These are phyloP conservation scores for Calonectria henricotiae DNA, from an alignment of 2,329 filamentous ascomycete genomes.

Conservation along the genomic window DNA sequence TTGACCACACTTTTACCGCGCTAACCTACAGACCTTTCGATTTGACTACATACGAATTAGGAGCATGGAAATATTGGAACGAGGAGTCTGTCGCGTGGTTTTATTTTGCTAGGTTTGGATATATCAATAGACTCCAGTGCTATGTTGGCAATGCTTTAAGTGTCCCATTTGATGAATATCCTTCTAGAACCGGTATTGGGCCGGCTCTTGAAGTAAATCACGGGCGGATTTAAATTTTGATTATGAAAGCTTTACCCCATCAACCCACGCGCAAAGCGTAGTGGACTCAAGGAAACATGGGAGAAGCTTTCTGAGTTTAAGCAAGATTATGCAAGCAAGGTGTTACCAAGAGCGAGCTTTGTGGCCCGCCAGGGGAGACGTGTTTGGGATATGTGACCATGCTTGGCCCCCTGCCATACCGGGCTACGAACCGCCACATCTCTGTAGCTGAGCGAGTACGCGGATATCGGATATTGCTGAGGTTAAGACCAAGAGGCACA, in stretches of 20 bases:
- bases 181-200: not conserved
- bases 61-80: no score
- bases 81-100: not conserved
- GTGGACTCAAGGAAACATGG: conserved; percentile 5
- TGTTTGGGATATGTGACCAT: conserved; percentile 13
- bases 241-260: conserved; percentile 4
- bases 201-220: conserved; percentile 2
- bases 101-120: not conserved
- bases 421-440: conserved; percentile 27
- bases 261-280: conserved; percentile 9
- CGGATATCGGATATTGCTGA: conserved; percentile 20
- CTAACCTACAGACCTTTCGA: not conserved
- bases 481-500: conserved; percentile 10
- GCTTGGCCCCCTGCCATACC: conserved; percentile 22
- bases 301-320: conserved; percentile 6
- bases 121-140: no score
- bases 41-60: no score
- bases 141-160: not conserved
- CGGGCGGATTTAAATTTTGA: not conserved
- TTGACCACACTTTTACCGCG: not conserved
- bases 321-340: conserved; percentile 19
- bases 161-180: not conserved
- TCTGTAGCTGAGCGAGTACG: conserved; percentile 24
- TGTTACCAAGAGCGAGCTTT: conserved; percentile 1
- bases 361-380: conserved; percentile 15